A percentile compares a stretch with the other conserved stretches of the same genome.
Conservation (phyloP, 148 eudicot genomes). For the Bassia scoparia region DNA sequence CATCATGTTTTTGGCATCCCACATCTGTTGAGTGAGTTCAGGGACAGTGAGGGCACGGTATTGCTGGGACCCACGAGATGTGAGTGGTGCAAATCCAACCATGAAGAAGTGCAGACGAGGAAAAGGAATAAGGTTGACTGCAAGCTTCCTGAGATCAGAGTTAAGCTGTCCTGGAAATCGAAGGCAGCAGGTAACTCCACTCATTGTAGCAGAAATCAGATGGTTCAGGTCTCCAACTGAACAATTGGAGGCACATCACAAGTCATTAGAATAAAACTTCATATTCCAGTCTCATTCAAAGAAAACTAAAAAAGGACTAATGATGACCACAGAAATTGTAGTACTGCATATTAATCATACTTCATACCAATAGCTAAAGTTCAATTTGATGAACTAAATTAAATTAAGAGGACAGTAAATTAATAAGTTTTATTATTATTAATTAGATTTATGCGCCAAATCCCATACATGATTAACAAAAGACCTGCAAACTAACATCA, state of each 20-base stretch:
- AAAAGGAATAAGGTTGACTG: constrained; percentile 73
- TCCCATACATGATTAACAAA: not conserved
- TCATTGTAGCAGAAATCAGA: constrained; percentile 70
- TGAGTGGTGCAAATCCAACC: constrained; percentile 69
- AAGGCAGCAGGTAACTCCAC: constrained; percentile 70
- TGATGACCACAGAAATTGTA: too few species aligned
- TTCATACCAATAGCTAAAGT: too few species aligned
- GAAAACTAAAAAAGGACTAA: too few species aligned
- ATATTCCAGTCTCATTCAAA: too few species aligned
- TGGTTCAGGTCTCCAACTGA: constrained; percentile 76
- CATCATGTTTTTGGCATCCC: constrained; percentile 86
- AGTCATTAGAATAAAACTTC: not conserved
- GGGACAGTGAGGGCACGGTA: constrained; percentile 64
- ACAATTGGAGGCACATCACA: not conserved
- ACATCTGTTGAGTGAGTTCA: constrained; percentile 77
- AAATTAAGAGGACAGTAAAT: too few species aligned
- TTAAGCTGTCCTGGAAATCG: constrained; percentile 76
- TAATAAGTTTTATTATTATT: not conserved
- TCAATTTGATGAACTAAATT: too few species aligned
- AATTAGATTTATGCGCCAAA: not conserved
- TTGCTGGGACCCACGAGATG: constrained; percentile 57
- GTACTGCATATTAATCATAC: too few species aligned
- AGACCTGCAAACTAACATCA: not conserved
- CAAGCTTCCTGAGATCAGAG: constrained; percentile 70
- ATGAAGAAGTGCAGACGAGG: constrained; percentile 83